Percentiles rank a stretch among this genome's conserved stretches.
Evolutionary conservation across 192 early-diverging fungal species (phyloP).

Genomic region (Coemansia sp.): DNA sequence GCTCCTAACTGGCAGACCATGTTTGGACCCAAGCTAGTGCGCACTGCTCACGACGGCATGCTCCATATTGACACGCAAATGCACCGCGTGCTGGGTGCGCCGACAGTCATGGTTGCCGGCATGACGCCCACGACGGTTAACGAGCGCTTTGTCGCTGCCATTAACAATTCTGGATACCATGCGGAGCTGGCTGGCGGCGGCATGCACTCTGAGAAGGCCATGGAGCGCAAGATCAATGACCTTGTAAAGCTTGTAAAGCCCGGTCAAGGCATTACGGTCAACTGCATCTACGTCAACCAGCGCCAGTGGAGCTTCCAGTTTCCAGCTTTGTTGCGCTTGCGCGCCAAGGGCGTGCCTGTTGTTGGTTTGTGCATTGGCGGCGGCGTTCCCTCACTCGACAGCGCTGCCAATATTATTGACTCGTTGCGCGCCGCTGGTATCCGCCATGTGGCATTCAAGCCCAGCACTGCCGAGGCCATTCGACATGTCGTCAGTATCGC

Average conservation of each 20-base stretch:
- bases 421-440: constrained; percentile 73
- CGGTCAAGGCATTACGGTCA: constrained; percentile 86
- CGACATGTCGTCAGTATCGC: constrained; percentile 81
- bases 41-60: constrained; percentile 50
- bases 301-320: constrained; percentile 82
- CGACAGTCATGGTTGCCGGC: constrained; percentile 92
- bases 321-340: constrained; percentile 72
- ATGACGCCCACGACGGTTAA: constrained; percentile 88
- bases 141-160: constrained; percentile 73
- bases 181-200: constrained; percentile 89
- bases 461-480: constrained; percentile 72
- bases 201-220: constrained; percentile 68
- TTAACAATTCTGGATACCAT: constrained; percentile 87
- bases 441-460: constrained; percentile 79
- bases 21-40: constrained; percentile 80
- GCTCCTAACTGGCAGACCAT: constrained; percentile 81
- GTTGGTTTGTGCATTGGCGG: constrained; percentile 88
- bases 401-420: constrained; percentile 75
- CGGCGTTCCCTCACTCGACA: constrained; percentile 82
- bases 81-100: constrained; percentile 77
- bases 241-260: constrained; percentile 68
- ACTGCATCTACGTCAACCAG: constrained; percentile 87
- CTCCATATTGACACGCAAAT: constrained; percentile 85
- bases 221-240: constrained; percentile 65
- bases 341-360: constrained; percentile 82